Conservation (phyloP, 2,329 filamentous ascomycete genomes). For the Neopestalotiopsis sp. region DNA sequence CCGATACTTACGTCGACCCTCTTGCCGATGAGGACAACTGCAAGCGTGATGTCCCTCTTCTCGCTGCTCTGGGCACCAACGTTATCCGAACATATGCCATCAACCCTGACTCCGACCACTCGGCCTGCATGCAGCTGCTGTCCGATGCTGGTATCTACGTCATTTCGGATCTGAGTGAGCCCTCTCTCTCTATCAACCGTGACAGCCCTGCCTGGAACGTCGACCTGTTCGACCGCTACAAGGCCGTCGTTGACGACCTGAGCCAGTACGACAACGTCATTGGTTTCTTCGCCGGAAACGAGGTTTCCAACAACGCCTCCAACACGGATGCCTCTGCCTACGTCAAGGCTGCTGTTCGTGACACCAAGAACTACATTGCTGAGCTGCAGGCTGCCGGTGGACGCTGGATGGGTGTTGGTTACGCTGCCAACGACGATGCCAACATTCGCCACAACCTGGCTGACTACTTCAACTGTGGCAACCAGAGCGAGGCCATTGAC, state of each 20-base stretch:
- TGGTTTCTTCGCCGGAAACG: constrained; percentile 84
- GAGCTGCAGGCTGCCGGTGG: constrained; percentile 52
- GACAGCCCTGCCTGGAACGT: constrained; percentile 71
- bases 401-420: constrained; percentile 74
- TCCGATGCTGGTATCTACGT: constrained; percentile 79
- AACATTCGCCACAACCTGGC: constrained; percentile 73
- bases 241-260: constrained; percentile 72
- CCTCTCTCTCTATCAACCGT: constrained; percentile 73
- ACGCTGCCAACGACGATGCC: constrained; percentile 79
- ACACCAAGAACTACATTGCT: constrained; percentile 81
- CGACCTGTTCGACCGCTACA: constrained; percentile 72
- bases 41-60: constrained; percentile 73
- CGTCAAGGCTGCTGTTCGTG: constrained; percentile 82
- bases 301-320: constrained; percentile 76
- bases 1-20: constrained; percentile 69
- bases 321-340: constrained; percentile 79
- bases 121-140: constrained; percentile 72
- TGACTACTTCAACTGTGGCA: constrained; percentile 79
- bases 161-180: constrained; percentile 75
- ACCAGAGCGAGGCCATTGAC: constrained; percentile 66
- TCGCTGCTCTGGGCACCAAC: constrained; percentile 73
- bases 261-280: constrained; percentile 76
- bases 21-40: constrained; percentile 67
- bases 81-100: constrained; percentile 80
- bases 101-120: constrained; percentile 70